phyloP scores from a whole-genome alignment of 2,329 filamentous ascomycete species.

The Aschersonia sp. region DNA sequence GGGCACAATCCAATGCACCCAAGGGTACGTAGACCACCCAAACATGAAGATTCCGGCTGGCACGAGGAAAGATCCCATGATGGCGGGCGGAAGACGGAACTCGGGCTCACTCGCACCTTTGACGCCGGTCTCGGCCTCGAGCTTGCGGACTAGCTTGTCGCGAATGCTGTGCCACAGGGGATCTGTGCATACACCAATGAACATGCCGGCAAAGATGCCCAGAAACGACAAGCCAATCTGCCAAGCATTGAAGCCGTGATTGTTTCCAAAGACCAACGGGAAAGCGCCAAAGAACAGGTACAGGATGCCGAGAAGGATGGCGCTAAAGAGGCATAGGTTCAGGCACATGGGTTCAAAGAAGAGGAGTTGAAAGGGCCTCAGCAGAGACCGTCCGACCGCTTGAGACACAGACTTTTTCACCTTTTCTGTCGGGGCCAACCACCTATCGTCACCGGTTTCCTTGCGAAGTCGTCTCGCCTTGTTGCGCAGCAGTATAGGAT shows the following conservation, averaged over 20 bases:
- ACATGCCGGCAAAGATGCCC: slow-evolving; percentile 54
- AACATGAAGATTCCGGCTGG: slow-evolving; percentile 79
- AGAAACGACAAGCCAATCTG: slow-evolving; percentile 70
- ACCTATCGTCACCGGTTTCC: slow-evolving; percentile 64
- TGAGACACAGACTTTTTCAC: slow-evolving; percentile 48
- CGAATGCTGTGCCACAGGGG: slow-evolving; percentile 53
- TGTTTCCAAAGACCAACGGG: slow-evolving; percentile 58
- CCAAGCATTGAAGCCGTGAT: slow-evolving; percentile 65
- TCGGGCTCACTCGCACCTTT: slow-evolving; percentile 62
- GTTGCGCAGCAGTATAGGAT: slow-evolving; percentile 53
- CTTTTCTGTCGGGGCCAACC: slow-evolving; percentile 64
- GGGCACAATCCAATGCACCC: slow-evolving; percentile 62
- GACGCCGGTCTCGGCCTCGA: slow-evolving; percentile 34
- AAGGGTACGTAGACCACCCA: slow-evolving; percentile 66
- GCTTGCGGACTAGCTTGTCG: slow-evolving; percentile 36
- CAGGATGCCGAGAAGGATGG: slow-evolving; percentile 72
- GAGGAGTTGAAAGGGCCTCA: slow-evolving; percentile 67
- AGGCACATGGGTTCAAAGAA: slow-evolving; percentile 75
- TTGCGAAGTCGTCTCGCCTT: slow-evolving; percentile 58
- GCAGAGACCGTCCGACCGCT: slow-evolving; percentile 43
- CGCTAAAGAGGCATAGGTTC: slow-evolving; percentile 67
- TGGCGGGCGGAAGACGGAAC: slow-evolving; percentile 64
- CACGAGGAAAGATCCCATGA: slow-evolving; percentile 61
- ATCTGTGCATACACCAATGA: slow-evolving; percentile 44
- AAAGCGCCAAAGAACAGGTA: slow-evolving; percentile 91